Conservation (phyloP, 1,139 yeast species). For the Pichia cactophila region DNA sequence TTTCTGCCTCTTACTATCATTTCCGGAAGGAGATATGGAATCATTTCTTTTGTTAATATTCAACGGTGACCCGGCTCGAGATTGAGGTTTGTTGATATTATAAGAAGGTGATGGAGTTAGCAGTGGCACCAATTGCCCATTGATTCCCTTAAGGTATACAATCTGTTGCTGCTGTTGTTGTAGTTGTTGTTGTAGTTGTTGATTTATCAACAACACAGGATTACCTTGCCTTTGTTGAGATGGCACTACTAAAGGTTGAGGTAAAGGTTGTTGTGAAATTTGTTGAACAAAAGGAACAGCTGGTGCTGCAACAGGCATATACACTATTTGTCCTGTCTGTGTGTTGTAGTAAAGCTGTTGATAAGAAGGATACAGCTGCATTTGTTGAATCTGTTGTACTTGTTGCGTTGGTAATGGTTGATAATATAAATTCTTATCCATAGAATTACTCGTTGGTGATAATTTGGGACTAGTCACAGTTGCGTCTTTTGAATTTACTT, state of each 20-base stretch:
- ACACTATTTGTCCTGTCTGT: slow-evolving; percentile 4
- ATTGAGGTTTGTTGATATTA: neutral
- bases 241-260: no score
- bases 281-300: neutral
- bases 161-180: slow-evolving; percentile 1
- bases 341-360: slow-evolving; percentile 11
- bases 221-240: neutral
- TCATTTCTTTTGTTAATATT: neutral
- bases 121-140: slow-evolving; percentile 8
- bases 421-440: neutral
- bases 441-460: neutral
- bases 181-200: neutral
- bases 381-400: neutral
- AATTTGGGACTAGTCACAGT: neutral
- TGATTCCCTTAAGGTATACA: slow-evolving; percentile 4
- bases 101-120: neutral
- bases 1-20: slow-evolving; percentile 4
- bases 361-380: neutral
- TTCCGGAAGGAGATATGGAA: neutral
- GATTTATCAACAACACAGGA: neutral
- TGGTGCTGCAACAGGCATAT: neutral
- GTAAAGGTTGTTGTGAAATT: neutral
- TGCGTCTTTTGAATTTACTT: neutral
- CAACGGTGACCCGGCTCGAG: neutral
- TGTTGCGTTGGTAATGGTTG: neutral